phyloP scores from a whole-genome alignment of 306 rosid species.

The Pterocarpus macrocarpus region DNA sequence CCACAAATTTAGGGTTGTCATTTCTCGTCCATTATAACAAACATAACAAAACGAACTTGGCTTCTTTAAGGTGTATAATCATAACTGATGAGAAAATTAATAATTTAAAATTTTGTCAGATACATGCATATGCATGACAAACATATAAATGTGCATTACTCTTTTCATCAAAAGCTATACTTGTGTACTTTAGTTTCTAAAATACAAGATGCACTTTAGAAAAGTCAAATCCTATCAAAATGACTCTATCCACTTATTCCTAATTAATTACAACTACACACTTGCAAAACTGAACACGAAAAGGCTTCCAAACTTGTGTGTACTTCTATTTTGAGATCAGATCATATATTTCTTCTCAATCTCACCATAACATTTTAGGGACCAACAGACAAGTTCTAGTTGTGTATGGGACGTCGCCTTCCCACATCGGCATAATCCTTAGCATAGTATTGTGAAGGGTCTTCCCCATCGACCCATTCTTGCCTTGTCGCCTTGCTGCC shows the following conservation, averaged over 20 bases:
- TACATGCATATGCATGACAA: too few relatives aligned
- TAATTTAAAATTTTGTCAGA: too few relatives aligned
- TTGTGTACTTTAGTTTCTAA: background rate
- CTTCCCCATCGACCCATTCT: background rate
- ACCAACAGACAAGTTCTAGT: background rate
- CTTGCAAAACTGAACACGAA: background rate
- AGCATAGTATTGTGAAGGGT: constrained; percentile 6
- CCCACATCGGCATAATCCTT: background rate
- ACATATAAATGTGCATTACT: background rate
- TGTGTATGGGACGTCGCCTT: background rate
- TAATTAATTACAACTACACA: background rate
- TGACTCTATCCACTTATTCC: background rate
- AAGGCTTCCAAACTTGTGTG: background rate
- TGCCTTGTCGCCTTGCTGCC: background rate
- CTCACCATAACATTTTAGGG: background rate
- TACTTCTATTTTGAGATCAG: background rate
- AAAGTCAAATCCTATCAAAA: background rate
- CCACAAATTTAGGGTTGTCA: too few relatives aligned
- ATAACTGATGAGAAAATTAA: too few relatives aligned
- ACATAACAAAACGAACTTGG: too few relatives aligned
- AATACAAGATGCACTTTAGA: background rate
- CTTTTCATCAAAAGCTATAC: too few relatives aligned
- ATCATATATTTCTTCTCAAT: background rate
- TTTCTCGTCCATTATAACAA: too few relatives aligned
- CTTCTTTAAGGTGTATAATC: too few relatives aligned